Evolutionary conservation across 2,329 filamentous ascomycete genomes (phyloP).

Genomic region (Epichloe baconii): DNA sequence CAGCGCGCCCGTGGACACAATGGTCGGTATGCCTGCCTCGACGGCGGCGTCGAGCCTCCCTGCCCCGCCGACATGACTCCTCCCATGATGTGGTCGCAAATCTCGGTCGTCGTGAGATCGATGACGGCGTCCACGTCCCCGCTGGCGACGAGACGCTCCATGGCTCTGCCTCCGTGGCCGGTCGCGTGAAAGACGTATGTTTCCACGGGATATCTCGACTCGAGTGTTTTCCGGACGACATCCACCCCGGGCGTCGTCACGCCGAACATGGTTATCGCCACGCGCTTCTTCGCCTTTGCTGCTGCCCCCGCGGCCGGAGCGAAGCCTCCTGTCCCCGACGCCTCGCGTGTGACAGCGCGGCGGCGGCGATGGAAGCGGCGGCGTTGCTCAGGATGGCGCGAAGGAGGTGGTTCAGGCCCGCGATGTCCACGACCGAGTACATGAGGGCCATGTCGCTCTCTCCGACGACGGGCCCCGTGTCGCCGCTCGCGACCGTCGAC

Average conservation of each 20-base stretch:
- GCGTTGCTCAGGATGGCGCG: constrained; percentile 48
- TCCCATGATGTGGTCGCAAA: constrained; percentile 49
- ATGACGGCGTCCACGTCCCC: constrained; percentile 50
- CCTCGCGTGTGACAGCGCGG: constrained; percentile 33
- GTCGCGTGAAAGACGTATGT: constrained; percentile 58
- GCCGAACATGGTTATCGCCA: constrained; percentile 63
- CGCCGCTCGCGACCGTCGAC: constrained; percentile 55
- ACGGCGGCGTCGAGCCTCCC: constrained; percentile 43
- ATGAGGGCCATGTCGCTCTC: constrained; percentile 58
- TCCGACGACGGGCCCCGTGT: constrained; percentile 50
- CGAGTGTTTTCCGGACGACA: constrained; percentile 36
- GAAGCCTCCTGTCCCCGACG: constrained; percentile 1
- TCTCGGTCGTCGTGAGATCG: constrained; percentile 60
- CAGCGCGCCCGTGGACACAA: constrained; percentile 36
- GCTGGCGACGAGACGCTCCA: constrained; percentile 51
- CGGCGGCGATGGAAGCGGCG: constrained; percentile 45
- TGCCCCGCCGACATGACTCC: constrained; percentile 49
- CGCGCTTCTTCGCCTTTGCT: constrained; percentile 24
- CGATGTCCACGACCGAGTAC: constrained; percentile 59
- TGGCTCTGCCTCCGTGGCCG: constrained; percentile 52
- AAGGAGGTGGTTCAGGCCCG: constrained; percentile 49
- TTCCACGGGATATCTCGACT: constrained; percentile 34
- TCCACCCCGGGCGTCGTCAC: constrained; percentile 57
- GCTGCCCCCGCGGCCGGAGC: background rate
- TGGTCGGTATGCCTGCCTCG: constrained; percentile 40